A percentile compares a stretch with the other conserved stretches of the same genome.
Evolutionary conservation across 1,139 yeast species (phyloP).

Genomic region (Scheffersomyces segobiensis): DNA sequence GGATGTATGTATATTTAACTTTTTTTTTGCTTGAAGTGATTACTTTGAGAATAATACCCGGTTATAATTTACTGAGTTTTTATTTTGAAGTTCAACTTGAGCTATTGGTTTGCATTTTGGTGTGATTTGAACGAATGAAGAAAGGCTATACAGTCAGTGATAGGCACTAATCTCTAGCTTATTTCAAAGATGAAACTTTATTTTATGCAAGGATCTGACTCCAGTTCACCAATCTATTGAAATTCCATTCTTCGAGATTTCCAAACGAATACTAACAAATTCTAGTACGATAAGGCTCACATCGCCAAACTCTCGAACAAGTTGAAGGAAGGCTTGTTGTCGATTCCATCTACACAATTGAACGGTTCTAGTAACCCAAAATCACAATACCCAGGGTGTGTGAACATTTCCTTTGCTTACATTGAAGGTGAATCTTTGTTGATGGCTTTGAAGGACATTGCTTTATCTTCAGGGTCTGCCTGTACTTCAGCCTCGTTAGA

Average conservation of each 20-base stretch:
- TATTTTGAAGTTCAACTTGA: background rate
- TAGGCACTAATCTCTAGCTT: slow-evolving; percentile 6
- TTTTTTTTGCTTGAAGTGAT: background rate
- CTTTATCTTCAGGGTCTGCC: slow-evolving; percentile 96
- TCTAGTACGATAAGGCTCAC: slow-evolving; percentile 64
- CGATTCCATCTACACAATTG: slow-evolving; percentile 84
- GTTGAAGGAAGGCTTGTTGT: slow-evolving; percentile 68
- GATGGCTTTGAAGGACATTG: slow-evolving; percentile 97
- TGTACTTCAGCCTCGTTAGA: slow-evolving; percentile 98
- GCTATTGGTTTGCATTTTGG: background rate
- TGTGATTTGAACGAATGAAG: background rate
- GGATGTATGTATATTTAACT: slow-evolving; percentile 31
- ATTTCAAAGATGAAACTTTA: slow-evolving; percentile 1
- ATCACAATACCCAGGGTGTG: slow-evolving; percentile 83
- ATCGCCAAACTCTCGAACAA: slow-evolving; percentile 70
- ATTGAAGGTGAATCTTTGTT: slow-evolving; percentile 96
- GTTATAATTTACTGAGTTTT: no score
- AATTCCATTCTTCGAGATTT: background rate
- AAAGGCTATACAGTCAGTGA: background rate
- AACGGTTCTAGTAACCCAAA: slow-evolving; percentile 78
- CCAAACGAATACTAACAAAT: slow-evolving; percentile 17
- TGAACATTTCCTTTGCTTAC: slow-evolving; percentile 93
- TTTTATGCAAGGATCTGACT: slow-evolving; percentile 26
- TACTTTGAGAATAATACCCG: background rate
- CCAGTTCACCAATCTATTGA: background rate